phyloP scores from a whole-genome alignment of 2,329 filamentous ascomycete genomes.

The Diaporthe ampelina region DNA sequence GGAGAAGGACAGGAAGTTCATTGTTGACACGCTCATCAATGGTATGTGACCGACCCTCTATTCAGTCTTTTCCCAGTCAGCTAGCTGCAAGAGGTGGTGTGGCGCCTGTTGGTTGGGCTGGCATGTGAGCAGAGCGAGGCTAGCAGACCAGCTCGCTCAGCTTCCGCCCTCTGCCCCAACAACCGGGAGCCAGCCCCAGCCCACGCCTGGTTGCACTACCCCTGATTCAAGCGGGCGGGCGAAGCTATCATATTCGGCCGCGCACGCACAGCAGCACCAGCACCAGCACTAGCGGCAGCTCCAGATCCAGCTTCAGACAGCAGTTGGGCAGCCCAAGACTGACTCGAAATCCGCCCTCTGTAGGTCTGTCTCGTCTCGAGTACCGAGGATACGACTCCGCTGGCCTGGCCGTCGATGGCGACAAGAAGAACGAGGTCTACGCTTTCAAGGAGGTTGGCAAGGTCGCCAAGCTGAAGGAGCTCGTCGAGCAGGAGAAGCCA shows the following conservation, averaged over 20 bases:
- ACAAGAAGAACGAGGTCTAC: conserved; percentile 98
- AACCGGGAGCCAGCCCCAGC: conserved; percentile 16
- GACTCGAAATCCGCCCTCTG: conserved; percentile 40
- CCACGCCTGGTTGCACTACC: conserved; percentile 23
- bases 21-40: conserved; percentile 96
- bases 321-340: conserved; percentile 46
- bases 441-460: conserved; percentile 99
- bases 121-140: conserved; percentile 32
- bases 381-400: conserved; percentile 99
- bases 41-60: conserved; percentile 68
- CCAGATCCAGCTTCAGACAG: not conserved
- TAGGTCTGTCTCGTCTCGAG: conserved; percentile 94
- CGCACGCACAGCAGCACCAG: not conserved
- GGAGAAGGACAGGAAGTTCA: conserved; percentile 97
- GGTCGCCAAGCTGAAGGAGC: conserved; percentile 94
- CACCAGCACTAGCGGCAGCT: not conserved
- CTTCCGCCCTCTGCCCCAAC: not conserved
- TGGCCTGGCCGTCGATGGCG: conserved; percentile 93
- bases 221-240: not conserved
- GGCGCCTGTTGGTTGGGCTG: conserved; percentile 18
- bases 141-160: conserved; percentile 32
- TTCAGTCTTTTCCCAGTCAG: conserved; percentile 34
- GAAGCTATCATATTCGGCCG: not conserved
- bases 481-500: conserved; percentile 86
- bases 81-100: conserved; percentile 10